phyloP scores from a whole-genome alignment of 2,329 filamentous ascomycete genomes.

The Zymoseptoria ardabiliae region DNA sequence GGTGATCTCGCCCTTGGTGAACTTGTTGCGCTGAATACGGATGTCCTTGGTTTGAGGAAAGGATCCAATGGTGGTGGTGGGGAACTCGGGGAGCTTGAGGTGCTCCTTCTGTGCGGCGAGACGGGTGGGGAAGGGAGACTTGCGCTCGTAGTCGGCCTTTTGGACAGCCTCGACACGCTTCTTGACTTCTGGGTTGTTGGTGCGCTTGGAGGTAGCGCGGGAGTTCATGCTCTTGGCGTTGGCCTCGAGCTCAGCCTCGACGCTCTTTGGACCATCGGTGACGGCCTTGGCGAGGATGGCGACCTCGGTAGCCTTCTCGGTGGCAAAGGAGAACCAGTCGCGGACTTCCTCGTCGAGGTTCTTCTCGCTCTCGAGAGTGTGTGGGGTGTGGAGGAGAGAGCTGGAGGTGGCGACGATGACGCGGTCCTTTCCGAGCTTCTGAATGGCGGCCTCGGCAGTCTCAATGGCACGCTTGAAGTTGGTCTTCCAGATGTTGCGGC shows the following conservation, averaged over 20 bases:
- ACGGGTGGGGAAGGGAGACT: slow-evolving; percentile 77
- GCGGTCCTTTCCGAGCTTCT: slow-evolving; percentile 95
- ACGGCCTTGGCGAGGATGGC: slow-evolving; percentile 94
- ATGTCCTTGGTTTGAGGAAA: slow-evolving; percentile 99
- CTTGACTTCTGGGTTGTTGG: slow-evolving; percentile 97
- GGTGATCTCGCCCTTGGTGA: slow-evolving; percentile 97
- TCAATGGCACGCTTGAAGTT: slow-evolving; percentile 96
- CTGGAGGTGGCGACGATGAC: slow-evolving; percentile 95
- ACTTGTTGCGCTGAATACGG: slow-evolving; percentile 91
- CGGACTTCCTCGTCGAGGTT: slow-evolving; percentile 87
- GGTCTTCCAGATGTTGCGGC: slow-evolving; percentile 99
- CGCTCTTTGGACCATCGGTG: slow-evolving; percentile 80
- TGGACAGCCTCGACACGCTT: slow-evolving; percentile 87
- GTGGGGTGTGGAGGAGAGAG: slow-evolving; percentile 95
- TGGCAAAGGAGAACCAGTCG: slow-evolving; percentile 98
- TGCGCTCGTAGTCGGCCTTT: slow-evolving; percentile 79
- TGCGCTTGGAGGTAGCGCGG: slow-evolving; percentile 84
- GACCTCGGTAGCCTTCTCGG: slow-evolving; percentile 87
- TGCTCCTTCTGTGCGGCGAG: slow-evolving; percentile 84
- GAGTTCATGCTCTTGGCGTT: slow-evolving; percentile 92
- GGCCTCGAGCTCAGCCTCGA: slow-evolving; percentile 83
- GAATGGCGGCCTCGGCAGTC: slow-evolving; percentile 77
- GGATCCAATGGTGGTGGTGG: slow-evolving; percentile 97
- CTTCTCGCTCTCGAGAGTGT: slow-evolving; percentile 98
- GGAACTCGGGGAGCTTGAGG: slow-evolving; percentile 93